phyloP scores from a whole-genome alignment of 441 rosid genomes.

The Gossypium davidsonii region DNA sequence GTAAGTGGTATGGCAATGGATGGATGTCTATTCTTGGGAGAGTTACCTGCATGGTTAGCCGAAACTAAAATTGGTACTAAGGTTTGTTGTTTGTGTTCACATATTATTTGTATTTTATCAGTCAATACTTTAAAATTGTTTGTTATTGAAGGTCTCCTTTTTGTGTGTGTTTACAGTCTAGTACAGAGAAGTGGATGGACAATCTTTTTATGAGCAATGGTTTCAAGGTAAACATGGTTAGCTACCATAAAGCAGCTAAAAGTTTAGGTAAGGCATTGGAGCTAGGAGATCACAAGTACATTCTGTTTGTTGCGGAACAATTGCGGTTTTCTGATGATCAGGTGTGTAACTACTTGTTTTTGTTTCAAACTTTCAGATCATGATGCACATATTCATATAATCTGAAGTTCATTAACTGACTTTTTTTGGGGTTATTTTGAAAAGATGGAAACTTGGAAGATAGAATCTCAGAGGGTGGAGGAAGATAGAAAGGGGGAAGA shows the following conservation, averaged over 20 bases:
- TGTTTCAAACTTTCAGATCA: neutral
- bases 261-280: slow-evolving; percentile 50
- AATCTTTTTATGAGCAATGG: slow-evolving; percentile 73
- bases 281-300: slow-evolving; percentile 34
- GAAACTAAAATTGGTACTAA: slow-evolving; percentile 47
- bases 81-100: slow-evolving; percentile 30
- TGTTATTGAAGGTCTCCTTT: neutral
- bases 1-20: slow-evolving; percentile 64
- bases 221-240: slow-evolving; percentile 43
- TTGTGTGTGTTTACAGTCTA: slow-evolving; percentile 33
- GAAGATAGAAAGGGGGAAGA: slow-evolving; percentile 89
- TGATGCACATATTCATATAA: neutral
- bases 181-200: slow-evolving; percentile 47
- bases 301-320: slow-evolving; percentile 11
- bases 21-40: slow-evolving; percentile 63
- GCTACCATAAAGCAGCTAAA: slow-evolving; percentile 47
- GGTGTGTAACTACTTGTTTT: slow-evolving; percentile 29
- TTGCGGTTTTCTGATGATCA: slow-evolving; percentile 81
- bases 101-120: neutral
- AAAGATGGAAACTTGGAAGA: slow-evolving; percentile 82
- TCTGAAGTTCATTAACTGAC: neutral
- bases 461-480: slow-evolving; percentile 62
- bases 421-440: neutral
- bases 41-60: slow-evolving; percentile 58
- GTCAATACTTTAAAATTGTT: neutral